A percentile compares a stretch with the other conserved stretches of the same genome.
Conservation (phyloP, 2,329 filamentous ascomycete genomes). For the Fusarium stilboides region DNA sequence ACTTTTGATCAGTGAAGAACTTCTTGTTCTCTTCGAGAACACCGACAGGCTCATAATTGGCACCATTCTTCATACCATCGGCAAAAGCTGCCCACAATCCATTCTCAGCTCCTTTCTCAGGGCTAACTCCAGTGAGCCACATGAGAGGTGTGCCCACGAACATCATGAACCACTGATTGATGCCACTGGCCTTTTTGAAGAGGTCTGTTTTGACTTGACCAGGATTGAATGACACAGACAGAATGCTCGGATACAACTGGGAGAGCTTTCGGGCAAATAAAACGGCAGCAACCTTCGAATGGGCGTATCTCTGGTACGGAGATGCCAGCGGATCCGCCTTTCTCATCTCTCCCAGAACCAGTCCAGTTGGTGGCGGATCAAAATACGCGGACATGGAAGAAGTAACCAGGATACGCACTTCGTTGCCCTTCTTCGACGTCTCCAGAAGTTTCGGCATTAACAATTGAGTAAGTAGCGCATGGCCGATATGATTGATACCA, state of each 20-base stretch:
- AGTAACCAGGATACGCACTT: background rate
- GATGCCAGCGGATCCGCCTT: background rate
- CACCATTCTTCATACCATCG: background rate
- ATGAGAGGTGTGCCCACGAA: background rate
- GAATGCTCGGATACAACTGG: background rate
- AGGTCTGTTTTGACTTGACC: background rate
- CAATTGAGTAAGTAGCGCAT: background rate
- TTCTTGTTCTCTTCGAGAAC: slow-evolving; percentile 1
- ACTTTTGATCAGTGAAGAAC: slow-evolving; percentile 1
- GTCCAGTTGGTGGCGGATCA: slow-evolving; percentile 1
- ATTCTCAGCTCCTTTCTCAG: background rate
- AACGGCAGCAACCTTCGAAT: background rate
- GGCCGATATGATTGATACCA: background rate
- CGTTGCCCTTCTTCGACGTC: background rate
- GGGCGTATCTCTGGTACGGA: slow-evolving; percentile 3
- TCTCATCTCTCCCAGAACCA: background rate
- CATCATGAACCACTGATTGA: background rate
- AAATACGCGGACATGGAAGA: background rate
- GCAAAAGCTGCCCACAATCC: background rate
- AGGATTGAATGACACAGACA: background rate
- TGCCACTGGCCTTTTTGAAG: background rate
- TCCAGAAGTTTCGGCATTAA: background rate
- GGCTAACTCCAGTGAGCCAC: background rate
- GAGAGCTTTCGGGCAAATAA: background rate
- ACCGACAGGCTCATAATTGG: slow-evolving; percentile 8